These are phyloP conservation scores for Solanum paucissectum DNA, from an alignment of 257 asterid species.

Conservation along the genomic window DNA sequence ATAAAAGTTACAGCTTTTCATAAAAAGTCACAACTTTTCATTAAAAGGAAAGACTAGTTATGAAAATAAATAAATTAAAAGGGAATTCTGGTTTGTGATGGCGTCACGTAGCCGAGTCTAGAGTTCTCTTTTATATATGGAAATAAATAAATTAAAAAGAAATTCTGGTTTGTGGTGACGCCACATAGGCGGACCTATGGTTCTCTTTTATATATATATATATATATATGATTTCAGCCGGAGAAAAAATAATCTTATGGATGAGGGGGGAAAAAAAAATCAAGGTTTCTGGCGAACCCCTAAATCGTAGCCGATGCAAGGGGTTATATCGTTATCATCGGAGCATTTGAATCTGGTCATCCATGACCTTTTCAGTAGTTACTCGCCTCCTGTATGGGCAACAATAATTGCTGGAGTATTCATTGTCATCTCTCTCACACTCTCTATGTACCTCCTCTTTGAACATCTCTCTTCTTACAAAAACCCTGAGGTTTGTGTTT, in stretches of 20 bases:
- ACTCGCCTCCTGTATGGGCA: constrained; percentile 89
- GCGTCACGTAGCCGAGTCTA: too few relatives aligned
- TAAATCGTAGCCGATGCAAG: constrained; percentile 3
- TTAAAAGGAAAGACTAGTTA: too few relatives aligned
- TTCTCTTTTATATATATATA: too few relatives aligned
- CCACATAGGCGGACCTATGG: too few relatives aligned
- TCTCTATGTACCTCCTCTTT: constrained; percentile 70
- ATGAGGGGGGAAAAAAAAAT: background rate
- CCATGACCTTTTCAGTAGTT: constrained; percentile 1
- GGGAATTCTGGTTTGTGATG: too few relatives aligned
- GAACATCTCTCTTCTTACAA: constrained; percentile 75
- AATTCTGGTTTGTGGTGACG: too few relatives aligned
- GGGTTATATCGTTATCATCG: background rate
- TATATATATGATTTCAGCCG: background rate
- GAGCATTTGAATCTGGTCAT: constrained; percentile 1
- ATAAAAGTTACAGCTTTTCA: too few relatives aligned
- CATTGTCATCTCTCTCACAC: constrained; percentile 51
- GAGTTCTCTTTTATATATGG: too few relatives aligned
- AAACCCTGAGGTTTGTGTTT: constrained; percentile 64
- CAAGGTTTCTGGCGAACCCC: background rate
- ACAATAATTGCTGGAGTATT: constrained; percentile 61
- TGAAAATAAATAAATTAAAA: too few relatives aligned
- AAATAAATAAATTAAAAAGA: too few relatives aligned
- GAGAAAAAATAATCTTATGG: background rate
- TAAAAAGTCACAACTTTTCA: too few relatives aligned